Conservation (phyloP, 129 eudicot genomes). For the Pulicaria dysenterica region DNA sequence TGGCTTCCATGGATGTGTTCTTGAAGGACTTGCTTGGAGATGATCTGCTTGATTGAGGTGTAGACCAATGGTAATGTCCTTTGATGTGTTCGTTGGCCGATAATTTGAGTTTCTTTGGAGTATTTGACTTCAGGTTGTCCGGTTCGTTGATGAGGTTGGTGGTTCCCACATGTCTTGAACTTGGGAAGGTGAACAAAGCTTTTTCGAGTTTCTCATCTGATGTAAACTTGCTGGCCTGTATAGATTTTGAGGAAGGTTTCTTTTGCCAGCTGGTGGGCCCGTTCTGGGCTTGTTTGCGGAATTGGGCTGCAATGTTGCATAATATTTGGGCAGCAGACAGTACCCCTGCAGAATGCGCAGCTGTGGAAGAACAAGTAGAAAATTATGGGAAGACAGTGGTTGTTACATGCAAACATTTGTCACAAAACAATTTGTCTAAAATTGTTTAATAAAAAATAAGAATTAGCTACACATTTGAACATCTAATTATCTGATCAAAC, state of each 20-base stretch:
- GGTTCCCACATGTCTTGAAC: slow-evolving; percentile 34
- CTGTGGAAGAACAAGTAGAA: slow-evolving; percentile 40
- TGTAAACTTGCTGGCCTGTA: slow-evolving; percentile 53
- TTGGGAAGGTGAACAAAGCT: slow-evolving; percentile 45
- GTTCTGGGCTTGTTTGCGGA: slow-evolving; percentile 43
- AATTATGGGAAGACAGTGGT: slow-evolving; percentile 13
- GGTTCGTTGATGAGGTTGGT: slow-evolving; percentile 30
- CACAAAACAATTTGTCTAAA: background rate
- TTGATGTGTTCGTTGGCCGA: slow-evolving; percentile 29
- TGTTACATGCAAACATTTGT: background rate
- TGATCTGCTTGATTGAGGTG: slow-evolving; percentile 61
- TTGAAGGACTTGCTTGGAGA: slow-evolving; percentile 57
- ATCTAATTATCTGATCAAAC: background rate
- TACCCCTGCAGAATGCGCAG: slow-evolving; percentile 45
- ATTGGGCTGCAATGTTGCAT: slow-evolving; percentile 54
- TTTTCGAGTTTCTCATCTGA: slow-evolving; percentile 52
- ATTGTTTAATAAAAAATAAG: background rate
- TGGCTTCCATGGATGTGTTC: slow-evolving; percentile 37
- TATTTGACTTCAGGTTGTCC: slow-evolving; percentile 22
- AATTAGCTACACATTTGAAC: background rate
- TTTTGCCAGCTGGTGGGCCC: slow-evolving; percentile 50
- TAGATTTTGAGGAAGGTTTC: slow-evolving; percentile 58
- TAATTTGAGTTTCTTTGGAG: slow-evolving; percentile 52
- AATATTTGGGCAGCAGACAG: slow-evolving; percentile 80
- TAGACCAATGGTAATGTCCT: slow-evolving; percentile 48